Conservation (phyloP, 2,329 filamentous ascomycete genomes). For the Coleophoma crateriformis region DNA sequence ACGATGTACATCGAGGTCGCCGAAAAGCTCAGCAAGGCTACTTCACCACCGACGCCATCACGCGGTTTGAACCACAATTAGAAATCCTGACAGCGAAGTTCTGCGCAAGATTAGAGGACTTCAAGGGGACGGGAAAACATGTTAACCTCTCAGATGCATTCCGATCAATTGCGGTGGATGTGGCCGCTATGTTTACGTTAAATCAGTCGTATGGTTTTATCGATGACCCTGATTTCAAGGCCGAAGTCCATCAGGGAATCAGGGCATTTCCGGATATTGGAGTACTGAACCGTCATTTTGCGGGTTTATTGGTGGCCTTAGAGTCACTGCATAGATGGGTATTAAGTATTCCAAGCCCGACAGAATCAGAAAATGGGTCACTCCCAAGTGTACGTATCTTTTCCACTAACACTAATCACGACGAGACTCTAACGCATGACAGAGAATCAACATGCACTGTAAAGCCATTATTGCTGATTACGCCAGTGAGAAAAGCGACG, state of each 20-base stretch:
- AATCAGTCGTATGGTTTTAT: constrained; percentile 1
- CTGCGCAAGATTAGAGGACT: neutral
- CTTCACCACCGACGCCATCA: constrained; percentile 6
- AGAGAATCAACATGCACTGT: constrained; percentile 1
- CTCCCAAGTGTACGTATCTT: constrained; percentile 1
- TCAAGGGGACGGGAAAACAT: neutral
- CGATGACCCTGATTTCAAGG: neutral
- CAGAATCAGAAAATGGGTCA: constrained; percentile 1
- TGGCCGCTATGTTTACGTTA: constrained; percentile 1
- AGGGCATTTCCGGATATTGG: neutral
- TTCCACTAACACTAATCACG: neutral
- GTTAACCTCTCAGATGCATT: constrained; percentile 2
- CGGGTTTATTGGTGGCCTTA: constrained; percentile 3
- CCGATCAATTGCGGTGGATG: neutral
- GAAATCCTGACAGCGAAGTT: constrained; percentile 2
- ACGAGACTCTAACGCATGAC: neutral
- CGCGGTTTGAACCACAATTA: constrained; percentile 5
- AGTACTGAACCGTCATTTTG: constrained; percentile 3
- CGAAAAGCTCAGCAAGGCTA: constrained; percentile 9
- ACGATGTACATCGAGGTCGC: constrained; percentile 10
- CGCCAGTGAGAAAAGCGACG: neutral
- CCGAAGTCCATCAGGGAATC: neutral
- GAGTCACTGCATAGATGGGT: constrained; percentile 4
- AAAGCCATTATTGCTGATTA: constrained; percentile 1
- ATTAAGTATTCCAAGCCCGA: constrained; percentile 1